Evolutionary conservation across 2,329 filamentous ascomycete species (phyloP), one percentile per base, ranked within the genome.

Genomic region (Pseudogymnoascus sp.): DNA sequence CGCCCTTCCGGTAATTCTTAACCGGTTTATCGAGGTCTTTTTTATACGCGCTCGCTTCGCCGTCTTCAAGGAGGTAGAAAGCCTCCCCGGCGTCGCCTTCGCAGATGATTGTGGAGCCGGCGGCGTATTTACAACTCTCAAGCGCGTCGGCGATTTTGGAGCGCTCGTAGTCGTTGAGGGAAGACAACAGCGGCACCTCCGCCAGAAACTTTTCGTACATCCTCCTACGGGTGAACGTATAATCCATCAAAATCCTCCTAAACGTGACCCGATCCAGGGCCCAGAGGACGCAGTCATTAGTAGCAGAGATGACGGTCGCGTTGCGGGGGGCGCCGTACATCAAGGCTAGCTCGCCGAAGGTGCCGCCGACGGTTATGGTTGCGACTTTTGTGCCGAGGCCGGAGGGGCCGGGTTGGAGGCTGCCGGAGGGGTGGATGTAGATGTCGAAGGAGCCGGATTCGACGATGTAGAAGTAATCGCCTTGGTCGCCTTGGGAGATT

Each of bases 261-360:
- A 99, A 99, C 8, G 95, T 99, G 67, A 97, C 83, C 62, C 95
- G 91, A 74, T 99, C 95, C 61, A 99, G 82, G 18, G 92, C 92
- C 95, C 95, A 99, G 8, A 99, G 83, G 3, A 89, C 93, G 72
- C 89, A 93, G 36, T 83, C 79, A 2, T 87, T 75, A 71, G 96
- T 90, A 11, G 88, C 86, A 31, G 91, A 96, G 66, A 96, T 84
- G 65, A 99, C 91, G 0, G 95, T 97, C 3, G 95, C 95, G 45
- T 95, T 95, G 72, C 95, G 91, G 26, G 95, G 95, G 21, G 95
- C 92, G 72, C 97, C 97, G 80, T 99, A 97, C 95, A 99, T 97
- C 71, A 99, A 82, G 11, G 95, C 95, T 64, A 99, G 82, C 78
- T 99, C 95, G 70, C 95, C 95, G 76, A 99, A 99, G 3, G 92